These are phyloP conservation scores for Amphibolis antarctica DNA, from an alignment of 106 monocot genomes.

Conservation along the genomic window DNA sequence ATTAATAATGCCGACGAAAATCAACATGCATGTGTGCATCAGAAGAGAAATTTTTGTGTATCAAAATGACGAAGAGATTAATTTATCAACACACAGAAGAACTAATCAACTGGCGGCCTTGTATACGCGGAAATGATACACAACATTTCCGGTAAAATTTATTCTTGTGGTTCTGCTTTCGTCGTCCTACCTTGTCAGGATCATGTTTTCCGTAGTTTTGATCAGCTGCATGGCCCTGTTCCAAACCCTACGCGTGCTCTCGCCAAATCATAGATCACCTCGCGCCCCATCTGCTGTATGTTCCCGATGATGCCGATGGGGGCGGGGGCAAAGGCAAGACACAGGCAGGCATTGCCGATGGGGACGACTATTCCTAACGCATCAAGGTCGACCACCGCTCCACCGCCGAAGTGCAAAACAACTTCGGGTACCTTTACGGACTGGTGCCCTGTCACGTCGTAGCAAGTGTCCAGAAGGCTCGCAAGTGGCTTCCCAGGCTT, in stretches of 20 bases:
- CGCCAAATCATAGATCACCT: conserved; percentile 17
- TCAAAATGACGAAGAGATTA: too few species aligned
- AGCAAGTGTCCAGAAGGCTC: conserved; percentile 10
- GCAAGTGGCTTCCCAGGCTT: not conserved
- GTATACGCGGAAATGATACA: too few species aligned
- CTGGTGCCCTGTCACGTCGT: conserved; percentile 1
- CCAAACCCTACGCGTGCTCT: conserved; percentile 14
- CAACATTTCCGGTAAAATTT: too few species aligned
- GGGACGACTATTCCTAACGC: conserved; percentile 1
- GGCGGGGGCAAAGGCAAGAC: conserved; percentile 17
- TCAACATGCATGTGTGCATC: too few species aligned
- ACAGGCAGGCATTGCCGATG: not conserved
- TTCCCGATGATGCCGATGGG: conserved; percentile 16
- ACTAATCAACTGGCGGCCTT: too few species aligned
- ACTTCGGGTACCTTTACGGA: conserved; percentile 10
- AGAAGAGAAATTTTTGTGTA: too few species aligned
- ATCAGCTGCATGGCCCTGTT: conserved; percentile 8
- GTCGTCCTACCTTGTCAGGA: too few species aligned
- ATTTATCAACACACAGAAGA: too few species aligned
- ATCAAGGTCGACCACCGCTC: not conserved
- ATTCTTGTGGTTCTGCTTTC: too few species aligned
- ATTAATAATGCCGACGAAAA: too few species aligned
- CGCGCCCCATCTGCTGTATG: conserved; percentile 12
- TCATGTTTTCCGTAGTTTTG: too few species aligned
- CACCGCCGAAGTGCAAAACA: conserved; percentile 8